These are phyloP conservation scores for Fusarium torulosum DNA, from an alignment of 2,329 filamentous ascomycete species.

Conservation along the genomic window DNA sequence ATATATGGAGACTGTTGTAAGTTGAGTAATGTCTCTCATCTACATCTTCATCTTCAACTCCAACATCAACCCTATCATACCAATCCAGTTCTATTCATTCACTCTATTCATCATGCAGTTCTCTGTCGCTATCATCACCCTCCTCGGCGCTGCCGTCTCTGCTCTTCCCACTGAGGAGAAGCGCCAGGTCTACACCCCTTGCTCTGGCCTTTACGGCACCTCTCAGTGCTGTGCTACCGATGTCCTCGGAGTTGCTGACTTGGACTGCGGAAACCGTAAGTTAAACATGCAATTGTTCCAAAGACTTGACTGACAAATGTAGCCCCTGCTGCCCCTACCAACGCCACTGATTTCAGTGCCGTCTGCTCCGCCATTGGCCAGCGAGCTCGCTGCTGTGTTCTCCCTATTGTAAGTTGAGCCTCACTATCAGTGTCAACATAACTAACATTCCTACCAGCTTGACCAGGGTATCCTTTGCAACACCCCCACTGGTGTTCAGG, in stretches of 20 bases:
- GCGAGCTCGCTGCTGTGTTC: conserved; percentile 68
- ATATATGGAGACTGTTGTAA: conserved; percentile 13
- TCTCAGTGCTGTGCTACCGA: conserved; percentile 73
- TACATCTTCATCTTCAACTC: not conserved
- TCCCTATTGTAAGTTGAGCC: conserved; percentile 58
- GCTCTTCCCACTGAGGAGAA: conserved; percentile 51
- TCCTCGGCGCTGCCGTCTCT: conserved; percentile 42
- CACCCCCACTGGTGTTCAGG: conserved; percentile 50
- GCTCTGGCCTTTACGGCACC: conserved; percentile 58
- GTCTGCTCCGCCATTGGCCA: conserved; percentile 64
- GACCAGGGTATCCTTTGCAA: conserved; percentile 55
- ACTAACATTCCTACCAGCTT: conserved; percentile 33
- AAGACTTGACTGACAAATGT: conserved; percentile 3
- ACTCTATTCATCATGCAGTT: conserved; percentile 49
- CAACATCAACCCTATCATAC: not conserved
- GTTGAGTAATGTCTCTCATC: not conserved
- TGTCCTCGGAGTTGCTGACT: conserved; percentile 67
- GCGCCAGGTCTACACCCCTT: conserved; percentile 56
- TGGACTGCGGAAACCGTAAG: conserved; percentile 69
- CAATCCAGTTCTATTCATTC: conserved; percentile 16
- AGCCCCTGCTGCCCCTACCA: conserved; percentile 52
- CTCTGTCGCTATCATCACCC: conserved; percentile 47
- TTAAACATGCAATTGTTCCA: not conserved
- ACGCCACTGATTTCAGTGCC: conserved; percentile 58
- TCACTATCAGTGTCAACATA: accelerated